Evolutionary conservation across 768 basidiomycete genomes (phyloP).

Genomic region (Lentinula boryana): DNA sequence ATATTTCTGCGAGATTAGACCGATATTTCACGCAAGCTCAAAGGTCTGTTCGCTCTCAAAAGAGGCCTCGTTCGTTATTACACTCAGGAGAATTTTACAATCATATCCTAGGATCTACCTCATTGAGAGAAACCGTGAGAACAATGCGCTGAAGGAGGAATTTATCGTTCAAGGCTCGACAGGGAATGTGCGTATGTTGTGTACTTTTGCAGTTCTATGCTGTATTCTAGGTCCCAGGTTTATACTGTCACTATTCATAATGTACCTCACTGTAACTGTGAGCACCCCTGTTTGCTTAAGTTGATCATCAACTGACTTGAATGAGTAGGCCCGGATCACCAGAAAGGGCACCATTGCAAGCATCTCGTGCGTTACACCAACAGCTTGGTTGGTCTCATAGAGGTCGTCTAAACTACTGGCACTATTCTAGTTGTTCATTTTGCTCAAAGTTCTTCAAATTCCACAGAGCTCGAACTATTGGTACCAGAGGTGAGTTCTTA

Average conservation of each 20-base stretch:
- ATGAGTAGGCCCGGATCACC: neutral
- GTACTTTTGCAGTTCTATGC: neutral
- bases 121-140: constrained; percentile 1
- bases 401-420: neutral
- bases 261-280: neutral
- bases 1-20: constrained; percentile 1
- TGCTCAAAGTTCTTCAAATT: constrained; percentile 4
- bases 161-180: constrained; percentile 4
- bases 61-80: too few relatives aligned
- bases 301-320: neutral
- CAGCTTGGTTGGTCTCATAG: neutral
- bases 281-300: neutral
- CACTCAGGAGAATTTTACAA: neutral
- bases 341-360: constrained; percentile 6
- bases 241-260: constrained; percentile 3
- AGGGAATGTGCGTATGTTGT: neutral
- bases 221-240: neutral
- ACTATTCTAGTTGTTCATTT: neutral
- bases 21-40: constrained; percentile 5
- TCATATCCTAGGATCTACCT: neutral
- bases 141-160: constrained; percentile 3
- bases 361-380: neutral
- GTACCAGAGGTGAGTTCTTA: constrained; percentile 2
- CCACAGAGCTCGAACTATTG: constrained; percentile 2
- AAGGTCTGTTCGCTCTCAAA: neutral